Conservation (phyloP, 2,329 filamentous ascomycete species). For the Pseudogymnoascus sp. region DNA sequence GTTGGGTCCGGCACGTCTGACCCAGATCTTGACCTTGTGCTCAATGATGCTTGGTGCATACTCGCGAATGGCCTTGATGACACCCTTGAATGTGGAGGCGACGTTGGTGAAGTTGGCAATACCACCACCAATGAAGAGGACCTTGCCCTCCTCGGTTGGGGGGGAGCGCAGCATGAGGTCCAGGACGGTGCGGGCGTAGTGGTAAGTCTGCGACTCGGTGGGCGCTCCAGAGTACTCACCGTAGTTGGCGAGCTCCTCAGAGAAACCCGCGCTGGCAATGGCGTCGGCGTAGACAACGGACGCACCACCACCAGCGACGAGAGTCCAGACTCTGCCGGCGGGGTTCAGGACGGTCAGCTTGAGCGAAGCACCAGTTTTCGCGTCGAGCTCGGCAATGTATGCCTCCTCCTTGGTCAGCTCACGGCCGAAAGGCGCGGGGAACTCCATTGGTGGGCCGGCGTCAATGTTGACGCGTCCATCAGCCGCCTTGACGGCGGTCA, state of each 20-base stretch:
- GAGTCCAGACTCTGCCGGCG: constrained; percentile 89
- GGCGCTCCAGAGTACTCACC: constrained; percentile 99
- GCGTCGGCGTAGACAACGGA: constrained; percentile 98
- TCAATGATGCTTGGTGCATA: constrained; percentile 77
- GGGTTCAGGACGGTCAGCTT: constrained; percentile 96
- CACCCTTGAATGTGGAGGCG: constrained; percentile 98
- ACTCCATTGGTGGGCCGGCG: constrained; percentile 95
- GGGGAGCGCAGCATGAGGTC: constrained; percentile 96
- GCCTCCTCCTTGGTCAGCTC: constrained; percentile 98
- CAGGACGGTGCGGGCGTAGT: constrained; percentile 94
- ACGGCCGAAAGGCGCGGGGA: constrained; percentile 97
- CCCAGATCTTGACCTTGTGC: constrained; percentile 99
- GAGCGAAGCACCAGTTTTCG: constrained; percentile 97
- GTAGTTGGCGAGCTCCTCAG: constrained; percentile 96
- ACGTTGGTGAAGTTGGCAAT: constrained; percentile 99
- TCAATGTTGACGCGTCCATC: constrained; percentile 83
- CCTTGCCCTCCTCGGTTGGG: constrained; percentile 80
- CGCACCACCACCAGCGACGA: constrained; percentile 98
- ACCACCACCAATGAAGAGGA: constrained; percentile 98
- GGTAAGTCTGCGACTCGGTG: constrained; percentile 97
- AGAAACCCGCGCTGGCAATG: constrained; percentile 92
- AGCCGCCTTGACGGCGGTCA: constrained; percentile 57
- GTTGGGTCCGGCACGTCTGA: constrained; percentile 83
- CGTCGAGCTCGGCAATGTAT: constrained; percentile 97
- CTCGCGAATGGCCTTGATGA: constrained; percentile 92